Conservation (phyloP, 148 eudicot species). For the Suaeda aralocaspica region DNA sequence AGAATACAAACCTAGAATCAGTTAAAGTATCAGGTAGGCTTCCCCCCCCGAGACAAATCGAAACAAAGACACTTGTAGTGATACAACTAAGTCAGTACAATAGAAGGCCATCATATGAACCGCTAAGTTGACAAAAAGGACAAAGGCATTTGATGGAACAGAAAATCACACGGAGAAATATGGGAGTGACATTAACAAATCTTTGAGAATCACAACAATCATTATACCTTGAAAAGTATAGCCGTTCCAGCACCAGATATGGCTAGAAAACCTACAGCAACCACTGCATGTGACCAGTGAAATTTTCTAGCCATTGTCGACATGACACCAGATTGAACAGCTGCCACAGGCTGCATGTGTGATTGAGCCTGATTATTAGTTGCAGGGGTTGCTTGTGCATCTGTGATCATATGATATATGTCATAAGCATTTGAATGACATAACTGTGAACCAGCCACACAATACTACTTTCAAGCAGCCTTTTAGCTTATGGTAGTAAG, state of each 20-base stretch:
- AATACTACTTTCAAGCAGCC: neutral
- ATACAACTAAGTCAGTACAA: no score
- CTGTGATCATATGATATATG: constrained; percentile 31
- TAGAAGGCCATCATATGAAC: neutral
- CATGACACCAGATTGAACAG: constrained; percentile 39
- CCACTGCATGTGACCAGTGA: constrained; percentile 81
- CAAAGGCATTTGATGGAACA: neutral
- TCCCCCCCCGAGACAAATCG: neutral
- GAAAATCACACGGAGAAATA: neutral
- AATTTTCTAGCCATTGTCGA: constrained; percentile 44
- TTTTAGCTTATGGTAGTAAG: neutral
- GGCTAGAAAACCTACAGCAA: constrained; percentile 77
- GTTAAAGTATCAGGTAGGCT: neutral
- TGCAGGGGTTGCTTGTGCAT: constrained; percentile 47
- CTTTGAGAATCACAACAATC: constrained; percentile 2
- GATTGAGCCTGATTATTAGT: constrained; percentile 47
- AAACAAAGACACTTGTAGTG: no score
- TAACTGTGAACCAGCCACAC: neutral
- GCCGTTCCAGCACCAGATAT: constrained; percentile 86
- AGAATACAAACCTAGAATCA: constrained; percentile 1
- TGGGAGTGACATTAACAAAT: neutral
- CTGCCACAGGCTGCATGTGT: constrained; percentile 46
- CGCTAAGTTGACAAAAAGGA: neutral
- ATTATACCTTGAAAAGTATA: constrained; percentile 64
- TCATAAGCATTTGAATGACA: neutral